Percentiles rank a stretch among this genome's conserved stretches.
These are phyloP conservation scores for Physcomitrellopsis africana DNA, from an alignment of 225 moss, liverwort and hornwort species.

Conservation along the genomic window DNA sequence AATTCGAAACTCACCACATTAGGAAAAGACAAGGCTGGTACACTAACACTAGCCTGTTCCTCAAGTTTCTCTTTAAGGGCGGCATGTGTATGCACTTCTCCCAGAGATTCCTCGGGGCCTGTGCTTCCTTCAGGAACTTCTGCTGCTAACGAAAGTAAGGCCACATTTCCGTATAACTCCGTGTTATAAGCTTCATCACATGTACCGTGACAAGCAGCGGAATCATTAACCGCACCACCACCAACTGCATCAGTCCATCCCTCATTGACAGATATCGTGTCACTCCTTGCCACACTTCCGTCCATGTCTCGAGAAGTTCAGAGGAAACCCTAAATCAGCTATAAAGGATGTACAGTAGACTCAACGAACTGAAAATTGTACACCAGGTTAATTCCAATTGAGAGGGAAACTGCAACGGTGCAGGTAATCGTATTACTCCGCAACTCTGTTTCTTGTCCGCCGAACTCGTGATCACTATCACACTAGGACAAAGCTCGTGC, in stretches of 20 bases:
- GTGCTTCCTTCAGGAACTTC: slow-evolving; percentile 18
- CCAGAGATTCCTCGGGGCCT: not conserved
- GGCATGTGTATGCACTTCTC: slow-evolving; percentile 19
- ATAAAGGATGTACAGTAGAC: not conserved
- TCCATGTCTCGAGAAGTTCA: slow-evolving; percentile 23
- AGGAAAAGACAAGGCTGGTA: slow-evolving; percentile 20
- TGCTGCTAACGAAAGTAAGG: not conserved
- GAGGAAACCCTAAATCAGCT: not conserved
- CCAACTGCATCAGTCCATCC: slow-evolving; percentile 14
- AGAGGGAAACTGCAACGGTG: slow-evolving; percentile 43
- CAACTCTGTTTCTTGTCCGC: slow-evolving; percentile 16
- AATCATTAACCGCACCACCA: slow-evolving; percentile 16
- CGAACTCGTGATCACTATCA: not conserved
- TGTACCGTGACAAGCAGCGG: slow-evolving; percentile 10
- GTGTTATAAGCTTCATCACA: not conserved
- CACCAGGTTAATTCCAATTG: slow-evolving; percentile 12
- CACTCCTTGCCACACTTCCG: slow-evolving; percentile 21
- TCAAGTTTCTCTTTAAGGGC: not conserved
- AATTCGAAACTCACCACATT: slow-evolving; percentile 19
- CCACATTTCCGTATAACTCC: not conserved
- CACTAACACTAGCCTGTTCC: slow-evolving; percentile 12
- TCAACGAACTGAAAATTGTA: not conserved
- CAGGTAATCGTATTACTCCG: slow-evolving; percentile 40
- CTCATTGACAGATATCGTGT: slow-evolving; percentile 2
- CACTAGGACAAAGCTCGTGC: not conserved